Evolutionary conservation across 129 eudicot species (phyloP).

Genomic region (Centrapalus pauciflorus): DNA sequence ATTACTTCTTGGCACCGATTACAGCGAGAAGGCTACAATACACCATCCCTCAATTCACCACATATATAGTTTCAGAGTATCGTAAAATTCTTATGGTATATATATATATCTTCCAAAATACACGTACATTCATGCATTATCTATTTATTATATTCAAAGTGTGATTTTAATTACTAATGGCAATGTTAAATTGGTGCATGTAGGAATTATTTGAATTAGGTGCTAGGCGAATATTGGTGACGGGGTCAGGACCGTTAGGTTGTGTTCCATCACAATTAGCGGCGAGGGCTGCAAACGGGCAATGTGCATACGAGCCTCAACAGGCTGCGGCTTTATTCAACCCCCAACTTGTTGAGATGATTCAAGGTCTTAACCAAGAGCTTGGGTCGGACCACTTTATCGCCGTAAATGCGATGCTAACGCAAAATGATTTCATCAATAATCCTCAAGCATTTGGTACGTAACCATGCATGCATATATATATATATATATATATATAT

Average conservation of each 20-base stretch:
- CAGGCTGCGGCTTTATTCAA: conserved; percentile 56
- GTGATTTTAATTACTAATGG: neutral
- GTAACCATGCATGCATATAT: no score
- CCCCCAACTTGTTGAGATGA: conserved; percentile 61
- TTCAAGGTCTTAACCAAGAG: conserved; percentile 50
- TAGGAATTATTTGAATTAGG: conserved; percentile 59
- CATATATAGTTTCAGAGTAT: conserved; percentile 45
- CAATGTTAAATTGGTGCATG: neutral
- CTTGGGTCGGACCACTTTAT: conserved; percentile 51
- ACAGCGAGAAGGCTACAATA: conserved; percentile 58
- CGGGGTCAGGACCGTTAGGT: conserved; percentile 77
- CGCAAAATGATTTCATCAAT: conserved; percentile 54
- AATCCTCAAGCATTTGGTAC: conserved; percentile 67
- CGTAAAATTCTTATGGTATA: conserved; percentile 52
- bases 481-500: no score
- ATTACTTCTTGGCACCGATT: conserved; percentile 60
- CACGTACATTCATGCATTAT: neutral
- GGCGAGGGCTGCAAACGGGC: conserved; percentile 42
- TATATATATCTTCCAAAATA: conserved; percentile 19
- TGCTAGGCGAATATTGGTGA: conserved; percentile 61
- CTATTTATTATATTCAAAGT: neutral
- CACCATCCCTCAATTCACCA: conserved; percentile 43
- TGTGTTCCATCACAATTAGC: conserved; percentile 75
- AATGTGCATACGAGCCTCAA: conserved; percentile 66
- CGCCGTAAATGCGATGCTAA: conserved; percentile 47